Evolutionary conservation across 148 eudicot species (phyloP), one percentile per base, ranked within the genome.

Genomic region (Gaultheria prostrata): DNA sequence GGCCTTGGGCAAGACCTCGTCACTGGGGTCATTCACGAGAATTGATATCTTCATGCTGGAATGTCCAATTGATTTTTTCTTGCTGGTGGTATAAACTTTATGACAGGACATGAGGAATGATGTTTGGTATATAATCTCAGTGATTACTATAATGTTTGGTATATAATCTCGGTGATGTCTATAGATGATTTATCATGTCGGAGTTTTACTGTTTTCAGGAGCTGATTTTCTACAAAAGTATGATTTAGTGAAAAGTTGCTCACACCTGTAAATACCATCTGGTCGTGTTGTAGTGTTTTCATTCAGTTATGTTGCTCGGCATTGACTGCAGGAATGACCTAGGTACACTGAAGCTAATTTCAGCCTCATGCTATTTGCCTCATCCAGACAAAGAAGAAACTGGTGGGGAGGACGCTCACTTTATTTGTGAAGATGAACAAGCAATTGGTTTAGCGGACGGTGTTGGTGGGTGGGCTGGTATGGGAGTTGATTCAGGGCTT

Each of bases 361-460:
- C 95, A 43, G 95, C 90, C 51, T 93, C 95, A 4, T 93, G 91
- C 85, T 93, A 91, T 86, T 84, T 91, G 78, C 95, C 95, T 30
- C 95, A 91, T 87, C 95, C 95, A 32, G 93, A 93, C 72, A 93
- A 93, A 87, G 93, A 91, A 88, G 93, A 93, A 83, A 93, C 91
- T 59, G 95, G 95, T 76, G 95, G 95, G 50, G 95, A 93, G 87
- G 95, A 93, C 86, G 95, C 95, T 57, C 95, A 93, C 78, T 93
- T 93, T 80, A 91, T 93, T 35, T 93, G 92, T 57, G 17, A 84
- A 14, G 92, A 90, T 83, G 89, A 90, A 87, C 91, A 89, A 77
- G 93, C 92, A 57, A 87, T 93, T 53, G 95, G 95, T 70, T 90
- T 93, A 61, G 95, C 95, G 56, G 95, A 93, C 86, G 95, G 95